Evolutionary conservation across 805 yeast species (phyloP), one percentile per base, ranked within the genome.

Genomic region (Cyberlindnera mississippiensis): DNA sequence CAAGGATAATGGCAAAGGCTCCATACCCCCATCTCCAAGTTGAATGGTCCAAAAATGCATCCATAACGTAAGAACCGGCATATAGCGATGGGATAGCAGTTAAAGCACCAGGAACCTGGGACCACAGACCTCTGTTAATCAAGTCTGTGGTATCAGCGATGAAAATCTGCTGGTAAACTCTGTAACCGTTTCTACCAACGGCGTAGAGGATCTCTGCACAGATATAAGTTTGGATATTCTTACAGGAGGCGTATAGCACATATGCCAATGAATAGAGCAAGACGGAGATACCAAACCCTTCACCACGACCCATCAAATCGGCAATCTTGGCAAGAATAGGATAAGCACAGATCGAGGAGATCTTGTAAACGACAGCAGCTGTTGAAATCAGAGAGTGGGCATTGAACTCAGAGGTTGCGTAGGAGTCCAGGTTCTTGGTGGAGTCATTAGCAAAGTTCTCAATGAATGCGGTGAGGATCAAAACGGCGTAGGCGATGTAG

Each of bases 21-120:
- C 75, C 75, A 51, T 64, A 71, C 10, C 73, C 78, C 72, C 73
- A 67, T 56, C 75, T 64, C 79, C 79, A 75, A 11, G 67, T 61
- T 13, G 57, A 49, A 31, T 55, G 54, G 3, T 58, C 56, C 19
- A 71, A 49, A 42, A 60, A 49, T 19, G 53, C 58, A 35, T 60
- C 62, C 43, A 51, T 55, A 28, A 60, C 49, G 28, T 51, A 46
- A 11, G 59, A 50, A 38, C 64, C 63, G 19, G 58, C 56, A 26
- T 57, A 59, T 11, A 50, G 32, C 6, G 62, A 42, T 24, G 63
- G 62, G 35, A 59, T 46, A n/a, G 57, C 55, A n/a, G 60, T 51
- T 13, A 57, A 27, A 22, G 62, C 57, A 38, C 59, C 63, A 11
- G 71, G 72, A 14, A 68, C 44, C 40, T 62, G 64, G 5, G 67